These are phyloP conservation scores for Cynara cardunculus DNA, from an alignment of 129 eudicot species.

Conservation along the genomic window DNA sequence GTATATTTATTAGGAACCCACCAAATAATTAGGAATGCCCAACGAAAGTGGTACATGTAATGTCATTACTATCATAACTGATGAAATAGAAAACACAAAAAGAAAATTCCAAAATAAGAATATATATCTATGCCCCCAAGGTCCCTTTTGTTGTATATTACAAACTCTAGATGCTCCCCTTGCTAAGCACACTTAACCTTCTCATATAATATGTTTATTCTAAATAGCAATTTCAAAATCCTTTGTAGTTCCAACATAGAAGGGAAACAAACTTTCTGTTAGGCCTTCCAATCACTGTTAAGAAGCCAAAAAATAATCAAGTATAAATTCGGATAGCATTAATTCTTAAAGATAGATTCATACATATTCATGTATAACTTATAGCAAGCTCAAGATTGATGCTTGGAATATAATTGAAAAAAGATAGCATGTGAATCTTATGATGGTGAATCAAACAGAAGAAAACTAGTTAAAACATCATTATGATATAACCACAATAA, in stretches of 20 bases:
- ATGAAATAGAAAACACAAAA: too few relatives aligned
- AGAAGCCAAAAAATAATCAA: background rate
- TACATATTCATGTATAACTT: background rate
- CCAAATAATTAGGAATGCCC: too few relatives aligned
- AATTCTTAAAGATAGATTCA: background rate
- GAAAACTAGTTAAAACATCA: background rate
- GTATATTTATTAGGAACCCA: too few relatives aligned
- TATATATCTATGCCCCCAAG: background rate
- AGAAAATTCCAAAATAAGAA: too few relatives aligned
- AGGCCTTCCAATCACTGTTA: background rate
- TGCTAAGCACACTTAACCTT: background rate
- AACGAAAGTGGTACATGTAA: background rate
- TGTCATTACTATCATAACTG: background rate
- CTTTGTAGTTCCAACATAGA: background rate
- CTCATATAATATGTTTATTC: background rate
- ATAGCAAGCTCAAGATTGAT: background rate
- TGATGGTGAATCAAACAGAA: background rate
- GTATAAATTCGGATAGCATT: background rate
- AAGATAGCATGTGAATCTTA: background rate
- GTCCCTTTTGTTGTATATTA: background rate
- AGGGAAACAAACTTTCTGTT: background rate
- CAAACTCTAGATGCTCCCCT: background rate
- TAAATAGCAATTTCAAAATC: background rate
- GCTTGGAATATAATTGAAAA: background rate
- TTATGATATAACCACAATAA: background rate